Conservation (phyloP, 352 stramenopile genomes). For the Hyaloperonospora brassicae region DNA sequence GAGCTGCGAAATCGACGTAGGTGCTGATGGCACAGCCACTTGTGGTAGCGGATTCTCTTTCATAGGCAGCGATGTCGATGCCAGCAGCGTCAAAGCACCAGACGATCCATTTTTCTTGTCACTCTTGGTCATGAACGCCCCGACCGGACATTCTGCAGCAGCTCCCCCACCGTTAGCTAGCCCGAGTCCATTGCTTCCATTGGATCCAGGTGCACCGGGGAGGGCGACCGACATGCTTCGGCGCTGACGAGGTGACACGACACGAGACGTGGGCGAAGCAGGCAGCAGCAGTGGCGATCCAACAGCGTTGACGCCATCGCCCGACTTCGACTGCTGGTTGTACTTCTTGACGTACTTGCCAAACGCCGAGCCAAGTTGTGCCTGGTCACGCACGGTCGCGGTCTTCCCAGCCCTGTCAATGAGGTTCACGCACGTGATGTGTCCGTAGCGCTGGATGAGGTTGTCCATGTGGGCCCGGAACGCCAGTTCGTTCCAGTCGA, state of each 20-base stretch:
- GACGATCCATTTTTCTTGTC: slow-evolving; percentile 17
- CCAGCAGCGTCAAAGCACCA: slow-evolving; percentile 12
- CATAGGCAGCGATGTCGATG: slow-evolving; percentile 19
- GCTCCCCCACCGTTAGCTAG: slow-evolving; percentile 15
- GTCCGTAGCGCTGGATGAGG: slow-evolving; percentile 61
- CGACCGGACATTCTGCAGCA: slow-evolving; percentile 25
- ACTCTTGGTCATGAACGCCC: slow-evolving; percentile 24
- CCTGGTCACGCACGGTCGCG: slow-evolving; percentile 80
- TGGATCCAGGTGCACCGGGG: slow-evolving; percentile 10
- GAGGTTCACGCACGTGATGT: slow-evolving; percentile 89
- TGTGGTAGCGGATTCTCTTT: slow-evolving; percentile 11
- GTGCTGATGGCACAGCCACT: slow-evolving; percentile 32
- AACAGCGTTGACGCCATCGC: slow-evolving; percentile 25
- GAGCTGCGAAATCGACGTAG: slow-evolving; percentile 51
- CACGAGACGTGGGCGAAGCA: slow-evolving; percentile 12
- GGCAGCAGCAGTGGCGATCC: slow-evolving; percentile 16
- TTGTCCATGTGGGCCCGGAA: slow-evolving; percentile 57
- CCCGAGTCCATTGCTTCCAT: slow-evolving; percentile 16
- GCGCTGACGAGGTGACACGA: slow-evolving; percentile 37
- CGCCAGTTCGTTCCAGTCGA: slow-evolving; percentile 50
- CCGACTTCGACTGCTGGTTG: slow-evolving; percentile 64
- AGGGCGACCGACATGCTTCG: slow-evolving; percentile 24
- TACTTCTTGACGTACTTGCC: slow-evolving; percentile 86
- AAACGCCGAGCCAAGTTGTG: slow-evolving; percentile 85
- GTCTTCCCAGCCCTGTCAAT: slow-evolving; percentile 88